A percentile compares a stretch with the other conserved stretches of the same genome.
Evolutionary conservation across 768 basidiomycete genomes (phyloP).

Genomic region (Pleurotus cornucopiae): DNA sequence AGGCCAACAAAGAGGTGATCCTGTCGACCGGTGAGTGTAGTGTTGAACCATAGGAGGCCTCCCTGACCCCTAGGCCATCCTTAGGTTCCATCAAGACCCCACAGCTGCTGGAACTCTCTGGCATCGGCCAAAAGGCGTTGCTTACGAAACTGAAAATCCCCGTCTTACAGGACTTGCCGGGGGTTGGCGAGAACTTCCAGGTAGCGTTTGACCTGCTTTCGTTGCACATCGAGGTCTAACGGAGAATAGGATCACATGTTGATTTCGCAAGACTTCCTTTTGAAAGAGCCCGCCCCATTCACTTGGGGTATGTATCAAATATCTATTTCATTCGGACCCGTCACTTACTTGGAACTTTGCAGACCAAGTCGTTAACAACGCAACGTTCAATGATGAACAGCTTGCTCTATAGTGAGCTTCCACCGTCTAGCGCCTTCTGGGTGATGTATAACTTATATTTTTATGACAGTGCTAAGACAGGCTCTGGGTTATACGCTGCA

Average conservation of each 20-base stretch:
- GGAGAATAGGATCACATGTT: not conserved
- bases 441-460: not conserved
- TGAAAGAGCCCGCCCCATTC: not conserved
- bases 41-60: not conserved
- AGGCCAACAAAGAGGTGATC: constrained; percentile 38
- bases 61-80: not conserved
- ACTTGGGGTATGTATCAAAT: not conserved
- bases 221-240: not conserved
- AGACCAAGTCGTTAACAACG: not conserved
- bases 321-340: not conserved
- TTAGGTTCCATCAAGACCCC: constrained; percentile 18
- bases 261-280: not conserved
- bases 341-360: not conserved
- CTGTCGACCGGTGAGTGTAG: constrained; percentile 23
- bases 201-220: not conserved
- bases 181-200: constrained; percentile 37
- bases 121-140: constrained; percentile 28
- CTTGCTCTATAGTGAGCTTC: not conserved
- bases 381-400: not conserved
- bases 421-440: too few relatives aligned
- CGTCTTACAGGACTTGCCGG: constrained; percentile 30
- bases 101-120: constrained; percentile 49
- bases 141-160: constrained; percentile 24
- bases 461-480: not conserved
- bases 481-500: not conserved